Evolutionary conservation across 2,329 filamentous ascomycete species (phyloP).

Genomic region (Fusarium sp.): DNA sequence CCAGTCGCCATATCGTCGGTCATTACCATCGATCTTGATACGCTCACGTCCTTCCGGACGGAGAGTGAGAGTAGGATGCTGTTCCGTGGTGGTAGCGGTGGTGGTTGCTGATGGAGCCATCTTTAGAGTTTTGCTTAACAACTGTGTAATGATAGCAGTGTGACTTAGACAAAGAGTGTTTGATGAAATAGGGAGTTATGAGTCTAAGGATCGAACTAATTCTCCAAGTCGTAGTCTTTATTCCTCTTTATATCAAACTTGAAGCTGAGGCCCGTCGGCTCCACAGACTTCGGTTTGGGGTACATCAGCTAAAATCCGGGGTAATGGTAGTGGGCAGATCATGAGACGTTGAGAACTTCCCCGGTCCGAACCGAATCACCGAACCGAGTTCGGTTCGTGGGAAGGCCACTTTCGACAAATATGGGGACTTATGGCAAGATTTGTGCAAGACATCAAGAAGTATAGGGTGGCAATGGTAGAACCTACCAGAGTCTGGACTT

Average conservation of each 20-base stretch:
- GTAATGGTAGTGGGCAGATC: slow-evolving; percentile 5
- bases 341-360: neutral
- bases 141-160: neutral
- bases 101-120: slow-evolving; percentile 30
- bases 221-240: neutral
- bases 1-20: slow-evolving; percentile 44
- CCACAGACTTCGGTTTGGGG: neutral
- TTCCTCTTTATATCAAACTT: slow-evolving; percentile 21
- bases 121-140: neutral
- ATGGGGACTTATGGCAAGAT: neutral
- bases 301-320: slow-evolving; percentile 11
- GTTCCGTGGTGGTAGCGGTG: slow-evolving; percentile 17
- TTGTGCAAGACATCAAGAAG: neutral
- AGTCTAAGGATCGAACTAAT: neutral
- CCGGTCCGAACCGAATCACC: slow-evolving; percentile 24
- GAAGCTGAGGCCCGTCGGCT: neutral
- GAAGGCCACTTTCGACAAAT: neutral
- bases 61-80: slow-evolving; percentile 41
- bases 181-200: neutral
- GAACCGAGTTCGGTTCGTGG: slow-evolving; percentile 10
- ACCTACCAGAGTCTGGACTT: neutral
- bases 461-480: neutral
- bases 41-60: slow-evolving; percentile 40
- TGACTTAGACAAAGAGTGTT: neutral
- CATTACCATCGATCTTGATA: slow-evolving; percentile 38